These are phyloP conservation scores for Botrytis hyacinthi DNA, from an alignment of 2,329 filamentous ascomycete genomes.

Conservation along the genomic window DNA sequence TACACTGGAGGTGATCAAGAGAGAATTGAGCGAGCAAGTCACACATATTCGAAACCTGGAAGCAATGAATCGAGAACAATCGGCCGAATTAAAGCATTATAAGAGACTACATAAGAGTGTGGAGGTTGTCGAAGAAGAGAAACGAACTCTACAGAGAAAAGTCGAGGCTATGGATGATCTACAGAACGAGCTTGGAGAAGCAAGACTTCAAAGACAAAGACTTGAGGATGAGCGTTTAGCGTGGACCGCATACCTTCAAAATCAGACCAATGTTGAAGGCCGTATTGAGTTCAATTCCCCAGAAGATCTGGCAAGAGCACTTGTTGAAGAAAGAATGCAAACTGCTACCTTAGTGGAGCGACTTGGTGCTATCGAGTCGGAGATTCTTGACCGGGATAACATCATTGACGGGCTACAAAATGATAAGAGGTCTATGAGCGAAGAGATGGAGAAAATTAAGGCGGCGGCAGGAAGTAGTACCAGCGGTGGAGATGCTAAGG, in stretches of 20 bases:
- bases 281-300: conserved; percentile 79
- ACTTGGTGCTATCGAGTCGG: conserved; percentile 74
- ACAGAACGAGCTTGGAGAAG: conserved; percentile 74
- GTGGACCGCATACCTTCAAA: conserved; percentile 84
- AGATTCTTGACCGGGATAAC: conserved; percentile 73
- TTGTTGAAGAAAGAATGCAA: conserved; percentile 79
- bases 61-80: conserved; percentile 74
- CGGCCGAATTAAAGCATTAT: conserved; percentile 74
- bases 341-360: conserved; percentile 77
- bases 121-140: conserved; percentile 93
- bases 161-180: conserved; percentile 72
- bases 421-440: conserved; percentile 62
- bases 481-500: conserved; percentile 57
- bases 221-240: conserved; percentile 84
- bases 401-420: conserved; percentile 69
- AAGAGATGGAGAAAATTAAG: conserved; percentile 70
- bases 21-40: conserved; percentile 87
- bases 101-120: conserved; percentile 82
- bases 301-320: conserved; percentile 78
- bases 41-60: conserved; percentile 86
- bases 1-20: conserved; percentile 79
- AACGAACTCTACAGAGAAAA: conserved; percentile 74
- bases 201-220: conserved; percentile 77
- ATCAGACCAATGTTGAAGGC: conserved; percentile 58
- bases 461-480: conserved; percentile 44